A percentile compares a stretch with the other conserved stretches of the same genome.
Conservation (phyloP, 306 rosid species). For the Vigna hirtella region DNA sequence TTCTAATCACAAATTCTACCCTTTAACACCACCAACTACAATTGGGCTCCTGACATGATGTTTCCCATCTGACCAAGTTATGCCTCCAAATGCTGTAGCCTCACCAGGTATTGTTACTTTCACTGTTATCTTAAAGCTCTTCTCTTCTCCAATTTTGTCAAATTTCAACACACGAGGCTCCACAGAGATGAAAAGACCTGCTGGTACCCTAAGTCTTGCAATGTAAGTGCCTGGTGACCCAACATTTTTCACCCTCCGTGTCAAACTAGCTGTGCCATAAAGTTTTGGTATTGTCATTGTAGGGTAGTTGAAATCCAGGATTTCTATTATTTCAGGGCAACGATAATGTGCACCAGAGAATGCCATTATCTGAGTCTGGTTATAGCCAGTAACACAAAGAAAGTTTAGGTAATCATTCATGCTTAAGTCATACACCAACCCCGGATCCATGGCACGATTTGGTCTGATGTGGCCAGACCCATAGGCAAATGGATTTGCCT, state of each 20-base stretch:
- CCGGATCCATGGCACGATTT: conserved; percentile 76
- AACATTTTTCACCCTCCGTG: conserved; percentile 68
- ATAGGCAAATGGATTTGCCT: conserved; percentile 59
- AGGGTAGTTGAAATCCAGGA: conserved; percentile 77
- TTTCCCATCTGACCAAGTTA: conserved; percentile 69
- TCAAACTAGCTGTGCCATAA: conserved; percentile 50
- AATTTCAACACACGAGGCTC: conserved; percentile 59
- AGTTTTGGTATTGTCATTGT: conserved; percentile 61
- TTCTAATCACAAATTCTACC: not conserved
- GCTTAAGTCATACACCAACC: conserved; percentile 73
- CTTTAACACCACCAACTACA: conserved; percentile 47
- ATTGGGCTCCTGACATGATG: conserved; percentile 72
- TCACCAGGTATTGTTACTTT: conserved; percentile 36
- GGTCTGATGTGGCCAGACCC: conserved; percentile 80
- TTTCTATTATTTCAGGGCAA: conserved; percentile 32
- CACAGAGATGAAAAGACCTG: conserved; percentile 54
- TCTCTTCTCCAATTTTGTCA: conserved; percentile 57
- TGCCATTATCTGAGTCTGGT: conserved; percentile 30
- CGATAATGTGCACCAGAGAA: conserved; percentile 41
- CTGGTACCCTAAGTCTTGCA: conserved; percentile 46
- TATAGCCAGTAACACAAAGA: conserved; percentile 63
- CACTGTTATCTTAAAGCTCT: conserved; percentile 58
- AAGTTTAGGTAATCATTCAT: conserved; percentile 64
- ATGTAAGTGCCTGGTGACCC: conserved; percentile 63
- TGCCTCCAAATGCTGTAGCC: conserved; percentile 49